A percentile compares a stretch with the other conserved stretches of the same genome.
These are phyloP conservation scores for Fusarium praegraminearum DNA, from an alignment of 2,329 filamentous ascomycete species.

Conservation along the genomic window DNA sequence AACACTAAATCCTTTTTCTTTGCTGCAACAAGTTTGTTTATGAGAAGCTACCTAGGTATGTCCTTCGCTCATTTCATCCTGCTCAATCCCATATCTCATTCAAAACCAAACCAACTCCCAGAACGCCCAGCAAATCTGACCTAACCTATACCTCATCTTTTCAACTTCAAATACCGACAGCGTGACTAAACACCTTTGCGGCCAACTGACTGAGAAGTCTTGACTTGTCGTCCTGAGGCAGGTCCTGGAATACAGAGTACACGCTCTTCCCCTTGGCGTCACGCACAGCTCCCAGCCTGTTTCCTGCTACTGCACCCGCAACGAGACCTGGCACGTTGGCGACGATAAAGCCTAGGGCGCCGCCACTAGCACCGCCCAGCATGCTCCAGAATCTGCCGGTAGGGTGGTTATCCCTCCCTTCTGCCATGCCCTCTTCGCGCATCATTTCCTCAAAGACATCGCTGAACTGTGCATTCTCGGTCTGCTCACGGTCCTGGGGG, in stretches of 20 bases:
- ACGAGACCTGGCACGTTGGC: constrained; percentile 91
- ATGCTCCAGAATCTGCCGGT: constrained; percentile 88
- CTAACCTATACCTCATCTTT: constrained; percentile 1
- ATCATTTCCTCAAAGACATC: constrained; percentile 92
- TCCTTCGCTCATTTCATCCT: neutral
- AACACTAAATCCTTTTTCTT: neutral
- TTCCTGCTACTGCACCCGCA: constrained; percentile 92
- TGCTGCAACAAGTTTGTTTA: neutral
- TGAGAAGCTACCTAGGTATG: constrained; percentile 14
- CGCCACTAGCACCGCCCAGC: constrained; percentile 86
- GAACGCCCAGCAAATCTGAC: constrained; percentile 26
- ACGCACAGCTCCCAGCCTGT: constrained; percentile 87
- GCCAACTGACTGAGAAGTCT: constrained; percentile 86
- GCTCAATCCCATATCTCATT: constrained; percentile 7
- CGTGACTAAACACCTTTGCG: constrained; percentile 85
- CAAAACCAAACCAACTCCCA: constrained; percentile 27
- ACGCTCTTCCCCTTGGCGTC: constrained; percentile 96
- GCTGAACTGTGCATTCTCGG: constrained; percentile 86
- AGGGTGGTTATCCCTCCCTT: constrained; percentile 68
- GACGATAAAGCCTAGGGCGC: constrained; percentile 92
- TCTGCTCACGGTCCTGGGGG: constrained; percentile 61
- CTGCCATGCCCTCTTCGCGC: constrained; percentile 84
- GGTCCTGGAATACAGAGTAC: constrained; percentile 87
- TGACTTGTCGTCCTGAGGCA: constrained; percentile 85
- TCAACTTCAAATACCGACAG: constrained; percentile 65